Evolutionary conservation across 2,329 filamentous ascomycete species (phyloP), one percentile per base, ranked within the genome.

Genomic region (Colletotrichum plurivorum): DNA sequence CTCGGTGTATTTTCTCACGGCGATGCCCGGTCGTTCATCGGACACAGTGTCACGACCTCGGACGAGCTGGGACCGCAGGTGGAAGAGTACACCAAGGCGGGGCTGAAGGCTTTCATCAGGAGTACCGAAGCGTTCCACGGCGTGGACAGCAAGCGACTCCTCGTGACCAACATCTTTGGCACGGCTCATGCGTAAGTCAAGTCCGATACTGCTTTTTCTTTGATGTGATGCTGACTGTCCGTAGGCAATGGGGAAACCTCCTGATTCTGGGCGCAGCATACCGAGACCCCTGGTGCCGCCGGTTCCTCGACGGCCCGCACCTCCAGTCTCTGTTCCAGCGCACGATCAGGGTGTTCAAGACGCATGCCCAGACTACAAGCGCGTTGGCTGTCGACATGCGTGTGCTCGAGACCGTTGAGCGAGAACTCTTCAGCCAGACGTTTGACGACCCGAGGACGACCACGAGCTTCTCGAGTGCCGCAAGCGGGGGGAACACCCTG

Each of bases 161-260:
- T 98, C 59, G 91, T 98, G 63, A 98, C 95, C n/a, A 98, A 98
- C 75, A 91, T 97, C 25, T 97, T 97, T 80, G 95, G 95, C 60
- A 98, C 95, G 18, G 93, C 94, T 71, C 95, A 98, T 85, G 95
- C 95, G 93, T 97, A 93, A 89, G 94, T 90, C 18, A 20, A 49
- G 12, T 12, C n/a, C 46, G 2, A 49, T 13, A 20, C n/a, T 15
- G 16, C 45, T n/a, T 18, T 13, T 12, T 18, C 9, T 7, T 5
- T 1, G 18, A 39, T 15, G 18, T 2, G 10, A 31, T 52, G 39
- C 18, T 36, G 27, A 63, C 57, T 41, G 13, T 48, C 39, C 68
- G 53, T 71, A 97, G 95, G 6, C 96, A 99, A 94, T 99, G 97
- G 84, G 95, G 96, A 67, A 98, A 98, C 78, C 89, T 98, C 76